Base-by-base conservation (phyloP, 176 grass and related monocot genomes). In the Musa beccarii region DNA sequence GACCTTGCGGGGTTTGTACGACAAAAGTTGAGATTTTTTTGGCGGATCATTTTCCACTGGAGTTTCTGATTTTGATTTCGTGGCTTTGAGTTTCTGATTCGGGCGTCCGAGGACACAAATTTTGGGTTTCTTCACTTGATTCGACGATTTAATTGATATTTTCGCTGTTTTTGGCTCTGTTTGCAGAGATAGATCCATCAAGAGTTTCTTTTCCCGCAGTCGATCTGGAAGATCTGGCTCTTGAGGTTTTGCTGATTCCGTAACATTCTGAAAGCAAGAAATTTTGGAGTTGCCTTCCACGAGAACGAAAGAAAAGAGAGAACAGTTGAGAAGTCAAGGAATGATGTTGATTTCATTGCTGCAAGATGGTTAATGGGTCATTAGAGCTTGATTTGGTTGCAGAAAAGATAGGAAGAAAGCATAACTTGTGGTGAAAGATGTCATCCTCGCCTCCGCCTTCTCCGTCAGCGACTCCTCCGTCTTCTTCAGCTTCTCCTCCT, bases 361-460 rank as follows among this genome's bases (percentile, higher is more conserved):
- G 49, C 14, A 51, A 20, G 34, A 69, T 43, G 2, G 29, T n/a
- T 9, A 9, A 69, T 69, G 66, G 29, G 19, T 8, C 21, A 9
- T 17, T 52, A 51, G 68, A 70, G 68, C 68, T 51, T 70, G 49
- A 20, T 51, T 1, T 70, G 10, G 49, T n/a, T 51, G 8, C 10
- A 51, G 68, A 43, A 50, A 19, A 70, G 9, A 11, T 2, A 19
- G 11, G 51, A 19, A 10, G 20, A 51, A 19, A 15, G 25, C 19
- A 52, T 2, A 50, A 20, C 2, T 51, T 50, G 17, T 10, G 10
- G 17, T 10, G 8, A 20, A 70, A 70, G 68, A 70, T 70, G 68
- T 51, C 34, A 53, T 52, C 49, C 26, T 85, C 86, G 20, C 49
- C 74, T 68, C 49, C 65, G 8, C 16, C 66, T 69, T 70, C 77